phyloP scores from a whole-genome alignment of 1,284 basidiomycete genomes.

The Athelia sp. region DNA sequence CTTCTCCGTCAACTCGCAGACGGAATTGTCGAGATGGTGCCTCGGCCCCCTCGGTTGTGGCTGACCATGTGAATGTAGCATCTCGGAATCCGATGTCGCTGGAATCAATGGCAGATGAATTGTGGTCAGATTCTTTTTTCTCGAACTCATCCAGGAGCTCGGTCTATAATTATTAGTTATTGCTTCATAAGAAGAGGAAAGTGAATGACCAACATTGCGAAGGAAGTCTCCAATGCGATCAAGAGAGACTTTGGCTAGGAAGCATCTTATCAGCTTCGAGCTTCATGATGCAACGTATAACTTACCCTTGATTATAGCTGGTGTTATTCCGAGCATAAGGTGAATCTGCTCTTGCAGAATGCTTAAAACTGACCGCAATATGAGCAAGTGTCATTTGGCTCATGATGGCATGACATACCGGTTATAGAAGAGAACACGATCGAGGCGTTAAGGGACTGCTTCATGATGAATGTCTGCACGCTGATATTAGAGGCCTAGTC shows the following conservation, averaged over 20 bases:
- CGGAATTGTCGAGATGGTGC: slow-evolving; percentile 23
- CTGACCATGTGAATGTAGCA: slow-evolving; percentile 20
- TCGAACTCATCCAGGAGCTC: slow-evolving; percentile 31
- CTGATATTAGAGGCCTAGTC: neutral
- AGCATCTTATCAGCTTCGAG: neutral
- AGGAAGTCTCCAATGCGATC: slow-evolving; percentile 31
- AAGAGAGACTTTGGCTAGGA: slow-evolving; percentile 24
- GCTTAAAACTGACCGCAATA: slow-evolving; percentile 10
- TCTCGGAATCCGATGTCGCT: slow-evolving; percentile 19
- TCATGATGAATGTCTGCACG: slow-evolving; percentile 1
- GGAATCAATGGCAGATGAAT: neutral
- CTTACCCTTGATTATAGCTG: slow-evolving; percentile 9
- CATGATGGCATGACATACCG: slow-evolving; percentile 1
- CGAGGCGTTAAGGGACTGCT: neutral
- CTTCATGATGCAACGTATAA: neutral
- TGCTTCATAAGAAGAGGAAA: neutral
- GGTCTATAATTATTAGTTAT: slow-evolving; percentile 16
- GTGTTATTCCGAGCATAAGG: slow-evolving; percentile 6
- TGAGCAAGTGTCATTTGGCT: neutral
- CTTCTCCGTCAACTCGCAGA: slow-evolving; percentile 30
- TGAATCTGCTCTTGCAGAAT: slow-evolving; percentile 8
- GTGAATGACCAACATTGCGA: slow-evolving; percentile 15
- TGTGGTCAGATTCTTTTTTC: neutral
- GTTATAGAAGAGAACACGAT: slow-evolving; percentile 13
- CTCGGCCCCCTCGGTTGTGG: neutral